Conservation (phyloP, 2,329 filamentous ascomycete species). For the Mollisiaceae sp. region DNA sequence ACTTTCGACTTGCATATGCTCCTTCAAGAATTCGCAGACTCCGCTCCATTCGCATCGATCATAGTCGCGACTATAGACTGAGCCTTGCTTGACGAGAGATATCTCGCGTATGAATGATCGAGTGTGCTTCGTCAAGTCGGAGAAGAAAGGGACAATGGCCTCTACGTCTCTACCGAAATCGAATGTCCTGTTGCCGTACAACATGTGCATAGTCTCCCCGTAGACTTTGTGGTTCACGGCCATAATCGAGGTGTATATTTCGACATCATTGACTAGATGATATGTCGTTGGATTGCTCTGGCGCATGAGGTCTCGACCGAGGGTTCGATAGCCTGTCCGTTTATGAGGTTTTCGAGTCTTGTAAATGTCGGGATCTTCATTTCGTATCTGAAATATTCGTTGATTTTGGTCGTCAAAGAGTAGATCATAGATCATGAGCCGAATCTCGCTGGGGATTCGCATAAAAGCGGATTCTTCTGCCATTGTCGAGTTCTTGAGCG, state of each 20-base stretch:
- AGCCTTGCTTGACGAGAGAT: slow-evolving; percentile 59
- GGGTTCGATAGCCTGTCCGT: slow-evolving; percentile 49
- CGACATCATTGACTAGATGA: slow-evolving; percentile 49
- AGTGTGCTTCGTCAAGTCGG: slow-evolving; percentile 57
- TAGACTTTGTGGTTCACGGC: slow-evolving; percentile 54
- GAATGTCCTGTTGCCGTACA: slow-evolving; percentile 63
- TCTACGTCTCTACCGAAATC: slow-evolving; percentile 65
- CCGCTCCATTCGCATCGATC: slow-evolving; percentile 59
- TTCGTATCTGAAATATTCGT: slow-evolving; percentile 49
- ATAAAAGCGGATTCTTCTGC: slow-evolving; percentile 30
- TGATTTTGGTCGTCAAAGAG: slow-evolving; percentile 48
- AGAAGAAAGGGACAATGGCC: slow-evolving; percentile 63
- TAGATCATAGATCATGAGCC: slow-evolving; percentile 43
- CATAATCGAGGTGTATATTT: slow-evolving; percentile 53
- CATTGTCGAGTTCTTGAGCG: slow-evolving; percentile 20
- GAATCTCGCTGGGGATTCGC: slow-evolving; percentile 36
- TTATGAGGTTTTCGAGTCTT: slow-evolving; percentile 25
- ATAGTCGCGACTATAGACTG: slow-evolving; percentile 59
- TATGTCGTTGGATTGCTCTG: slow-evolving; percentile 60
- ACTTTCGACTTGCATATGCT: slow-evolving; percentile 47
- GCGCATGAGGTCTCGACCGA: slow-evolving; percentile 48
- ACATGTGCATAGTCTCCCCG: slow-evolving; percentile 58
- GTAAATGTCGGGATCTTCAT: slow-evolving; percentile 39
- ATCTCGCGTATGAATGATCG: slow-evolving; percentile 55
- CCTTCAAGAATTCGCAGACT: slow-evolving; percentile 55